Evolutionary conservation across 495 filamentous ascomycete species (phyloP).

Genomic region (Saxophila tyrrhenica): DNA sequence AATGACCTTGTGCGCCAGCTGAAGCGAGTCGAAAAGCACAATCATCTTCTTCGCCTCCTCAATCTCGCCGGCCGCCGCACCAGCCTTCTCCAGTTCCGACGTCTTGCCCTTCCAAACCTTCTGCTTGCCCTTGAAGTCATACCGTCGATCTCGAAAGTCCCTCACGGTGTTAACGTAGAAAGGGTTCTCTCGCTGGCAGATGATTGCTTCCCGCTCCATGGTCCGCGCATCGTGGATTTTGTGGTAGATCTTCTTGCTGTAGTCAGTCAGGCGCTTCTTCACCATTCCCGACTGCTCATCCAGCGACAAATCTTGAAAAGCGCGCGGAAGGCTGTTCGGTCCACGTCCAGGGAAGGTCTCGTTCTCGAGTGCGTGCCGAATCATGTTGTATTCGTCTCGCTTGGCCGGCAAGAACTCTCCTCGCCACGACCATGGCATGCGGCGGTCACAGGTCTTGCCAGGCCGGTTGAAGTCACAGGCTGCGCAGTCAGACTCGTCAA

Average conservation of each 20-base stretch:
- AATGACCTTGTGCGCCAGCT: constrained; percentile 97
- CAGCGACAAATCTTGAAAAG: constrained; percentile 65
- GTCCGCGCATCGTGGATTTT: constrained; percentile 95
- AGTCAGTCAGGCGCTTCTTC: constrained; percentile 81
- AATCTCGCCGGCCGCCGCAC: constrained; percentile 63
- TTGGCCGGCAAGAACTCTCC: constrained; percentile 96
- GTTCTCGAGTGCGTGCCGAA: constrained; percentile 81
- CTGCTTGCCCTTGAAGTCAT: constrained; percentile 95
- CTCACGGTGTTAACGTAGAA: constrained; percentile 97
- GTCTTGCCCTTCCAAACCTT: constrained; percentile 98
- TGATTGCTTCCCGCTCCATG: constrained; percentile 89
- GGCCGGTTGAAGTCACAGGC: constrained; percentile 98
- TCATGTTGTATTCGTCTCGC: constrained; percentile 98
- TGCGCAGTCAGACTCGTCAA: constrained; percentile 87
- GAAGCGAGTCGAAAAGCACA: constrained; percentile 86
- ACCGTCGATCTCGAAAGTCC: constrained; percentile 87
- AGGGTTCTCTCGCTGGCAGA: constrained; percentile 95
- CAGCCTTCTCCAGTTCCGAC: constrained; percentile 68
- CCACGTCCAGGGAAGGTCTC: constrained; percentile 73
- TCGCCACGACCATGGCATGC: constrained; percentile 96
- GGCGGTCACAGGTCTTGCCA: constrained; percentile 91
- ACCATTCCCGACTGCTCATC: constrained; percentile 77
- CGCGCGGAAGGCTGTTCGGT: constrained; percentile 55
- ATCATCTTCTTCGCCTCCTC: constrained; percentile 99
- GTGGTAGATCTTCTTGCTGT: constrained; percentile 98